Base-by-base conservation (phyloP, 2,329 filamentous ascomycete genomes). In the Aspergillus glaucus region DNA sequence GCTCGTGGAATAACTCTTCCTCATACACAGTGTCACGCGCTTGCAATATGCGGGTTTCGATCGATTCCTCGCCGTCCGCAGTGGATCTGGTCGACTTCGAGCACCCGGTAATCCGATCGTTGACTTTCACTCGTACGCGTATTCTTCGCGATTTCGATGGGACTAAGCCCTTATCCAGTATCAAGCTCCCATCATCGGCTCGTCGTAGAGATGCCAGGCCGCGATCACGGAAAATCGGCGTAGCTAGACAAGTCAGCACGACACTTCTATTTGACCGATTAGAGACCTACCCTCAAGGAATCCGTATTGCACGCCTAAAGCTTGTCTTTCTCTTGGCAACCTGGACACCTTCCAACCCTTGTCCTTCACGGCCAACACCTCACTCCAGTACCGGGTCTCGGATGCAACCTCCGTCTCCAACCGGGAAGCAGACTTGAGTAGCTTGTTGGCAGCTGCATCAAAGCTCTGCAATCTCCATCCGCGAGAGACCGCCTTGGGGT, bases 351-450 rank as follows among this genome's bases (percentile, higher is more conserved):
- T 85, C 92, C 93, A 98, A 4, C 91, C 90, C 47, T 84, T 85
- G 56, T 89, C 81, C 55, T 86, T 89, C 41, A 97, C 83, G 8
- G 83, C 81, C 43, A 95, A 73, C 2, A 97, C 80, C 59, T 95
- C 86, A 48, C 86, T 80, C 93, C 93, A 98, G 67, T 95, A 98
- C 58, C 79, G 85, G 2, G 84, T 85, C 72, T 98, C 93, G 26
- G 82, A 81, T 8, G 80, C 78, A 30, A 94, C 86, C 65, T 95
- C 91, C 9, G 79, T 80, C 58, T 88, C 81, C 10, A 98, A 71
- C 37, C 88, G 79, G 22, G 79, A 76, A 0, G 87, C 86, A 4
- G 90, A 85, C 8, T 82, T 78, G 12, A 89, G 72, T 19, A 95
- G 79, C 32, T 84, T 84, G 58, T 88, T 85, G 1, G 88, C 84